Evolutionary conservation across 805 yeast genomes (phyloP).

Genomic region (Myxozyma kluyveri): DNA sequence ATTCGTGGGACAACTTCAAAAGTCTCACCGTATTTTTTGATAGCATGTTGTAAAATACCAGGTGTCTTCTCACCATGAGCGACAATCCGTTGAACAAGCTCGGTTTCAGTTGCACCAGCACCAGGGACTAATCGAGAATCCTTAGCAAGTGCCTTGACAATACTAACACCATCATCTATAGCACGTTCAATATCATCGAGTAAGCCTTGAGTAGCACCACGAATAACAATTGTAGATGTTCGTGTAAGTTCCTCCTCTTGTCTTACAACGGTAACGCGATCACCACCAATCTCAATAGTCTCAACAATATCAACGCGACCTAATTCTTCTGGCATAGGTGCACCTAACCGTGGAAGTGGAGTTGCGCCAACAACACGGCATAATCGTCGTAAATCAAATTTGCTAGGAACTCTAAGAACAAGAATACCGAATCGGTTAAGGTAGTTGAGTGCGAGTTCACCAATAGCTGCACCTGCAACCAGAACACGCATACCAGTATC

Average conservation of each 20-base stretch:
- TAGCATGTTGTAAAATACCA: slow-evolving; percentile 87
- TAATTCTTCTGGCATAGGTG: slow-evolving; percentile 89
- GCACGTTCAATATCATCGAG: slow-evolving; percentile 96
- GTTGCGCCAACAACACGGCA: slow-evolving; percentile 97
- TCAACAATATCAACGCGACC: slow-evolving; percentile 85
- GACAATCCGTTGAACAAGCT: slow-evolving; percentile 73
- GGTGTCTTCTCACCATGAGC: slow-evolving; percentile 91
- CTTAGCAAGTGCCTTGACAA: slow-evolving; percentile 82
- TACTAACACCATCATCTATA: slow-evolving; percentile 92
- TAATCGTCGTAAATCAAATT: slow-evolving; percentile 89
- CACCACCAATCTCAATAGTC: slow-evolving; percentile 94
- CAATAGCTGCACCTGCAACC: slow-evolving; percentile 90
- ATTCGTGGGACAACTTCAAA: slow-evolving; percentile 93
- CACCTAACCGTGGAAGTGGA: slow-evolving; percentile 89
- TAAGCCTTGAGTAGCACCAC: slow-evolving; percentile 95
- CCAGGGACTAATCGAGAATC: slow-evolving; percentile 85
- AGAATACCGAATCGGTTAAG: slow-evolving; percentile 81
- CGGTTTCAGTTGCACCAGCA: slow-evolving; percentile 94
- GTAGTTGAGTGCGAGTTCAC: slow-evolving; percentile 90
- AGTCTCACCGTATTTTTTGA: slow-evolving; percentile 89
- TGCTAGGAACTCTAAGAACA: slow-evolving; percentile 85
- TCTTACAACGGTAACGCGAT: slow-evolving; percentile 89
- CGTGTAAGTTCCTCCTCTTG: slow-evolving; percentile 62
- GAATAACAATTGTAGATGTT: slow-evolving; percentile 86
- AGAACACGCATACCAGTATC: slow-evolving; percentile 86